Percentiles rank a stretch among this genome's conserved stretches.
Evolutionary conservation across 75 land plant genomes (phyloP).

Genomic region (Cryptomeria japonica): DNA sequence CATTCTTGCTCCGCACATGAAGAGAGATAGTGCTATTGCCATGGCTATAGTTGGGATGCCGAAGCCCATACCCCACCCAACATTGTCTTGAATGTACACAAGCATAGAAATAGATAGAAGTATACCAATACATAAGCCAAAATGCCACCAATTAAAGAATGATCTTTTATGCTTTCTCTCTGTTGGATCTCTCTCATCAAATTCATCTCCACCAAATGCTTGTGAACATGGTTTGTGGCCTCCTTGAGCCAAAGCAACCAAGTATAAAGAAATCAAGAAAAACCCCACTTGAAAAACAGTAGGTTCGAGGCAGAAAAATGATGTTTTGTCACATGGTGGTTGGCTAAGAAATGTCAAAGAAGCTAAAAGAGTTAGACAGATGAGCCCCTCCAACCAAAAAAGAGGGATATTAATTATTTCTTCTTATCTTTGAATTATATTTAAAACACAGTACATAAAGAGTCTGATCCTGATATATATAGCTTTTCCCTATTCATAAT

Average conservation of each 20-base stretch:
- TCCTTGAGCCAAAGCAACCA: slow-evolving; percentile 30
- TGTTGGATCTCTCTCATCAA: slow-evolving; percentile 14
- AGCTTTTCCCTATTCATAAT: not conserved
- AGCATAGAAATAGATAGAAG: slow-evolving; percentile 8
- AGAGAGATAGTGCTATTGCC: slow-evolving; percentile 22
- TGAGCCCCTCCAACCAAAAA: slow-evolving; percentile 30
- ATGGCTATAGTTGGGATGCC: slow-evolving; percentile 24
- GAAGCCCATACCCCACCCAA: slow-evolving; percentile 25
- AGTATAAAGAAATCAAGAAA: slow-evolving; percentile 36
- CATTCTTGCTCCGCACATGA: slow-evolving; percentile 10
- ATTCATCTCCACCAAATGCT: slow-evolving; percentile 31
- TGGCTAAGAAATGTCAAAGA: slow-evolving; percentile 15
- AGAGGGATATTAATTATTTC: not conserved
- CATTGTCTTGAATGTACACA: slow-evolving; percentile 20
- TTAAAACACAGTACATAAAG: not conserved
- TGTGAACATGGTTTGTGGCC: slow-evolving; percentile 22
- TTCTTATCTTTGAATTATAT: not conserved
- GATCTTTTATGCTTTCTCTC: slow-evolving; percentile 16
- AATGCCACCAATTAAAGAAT: slow-evolving; percentile 39
- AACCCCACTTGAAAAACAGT: slow-evolving; percentile 21
- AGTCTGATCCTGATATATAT: not conserved
- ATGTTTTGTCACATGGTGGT: not conserved
- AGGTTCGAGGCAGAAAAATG: slow-evolving; percentile 6
- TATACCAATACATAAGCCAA: not conserved
- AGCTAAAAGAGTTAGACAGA: slow-evolving; percentile 38